Evolutionary conservation across 257 asterid species (phyloP), one percentile per base, ranked within the genome.

Genomic region (Solanum virginianum): DNA sequence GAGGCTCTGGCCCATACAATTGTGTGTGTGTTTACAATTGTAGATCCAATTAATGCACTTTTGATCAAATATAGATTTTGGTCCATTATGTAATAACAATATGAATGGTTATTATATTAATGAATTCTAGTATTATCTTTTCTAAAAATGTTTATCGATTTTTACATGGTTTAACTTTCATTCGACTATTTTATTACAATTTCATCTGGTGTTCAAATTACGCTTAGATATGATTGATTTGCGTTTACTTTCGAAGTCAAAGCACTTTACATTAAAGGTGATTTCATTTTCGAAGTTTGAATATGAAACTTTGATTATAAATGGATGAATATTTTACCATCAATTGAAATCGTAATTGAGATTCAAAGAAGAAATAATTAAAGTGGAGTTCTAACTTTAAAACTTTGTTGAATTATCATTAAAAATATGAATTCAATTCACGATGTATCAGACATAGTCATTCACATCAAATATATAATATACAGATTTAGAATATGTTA

Each of bases 11-110:
- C 54, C 16, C 80, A 43, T 87, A 5, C 7, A 45, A 55, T 57
- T 87, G 89, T 51, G 83, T 85, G 3, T 88, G 90, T 20, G 29
- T 88, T 70, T 84, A 72, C 55, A 84, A 88, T 84, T 88, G 90
- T 84, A 43, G 39, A 45, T 79, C 59, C 49, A 36, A 55, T 11
- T 71, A 22, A 22, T 74, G 60, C 47, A 7, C 59, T 20, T 74
- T 74, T 47, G 2, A 13, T 74, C 3, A 47, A 47, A 22, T 59
- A 22, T 22, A 47, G 2, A 47, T 22, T 14, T 3, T 71, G 54
- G 56, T 71, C 32, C 18, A 39, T 41, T 20, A 20, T 57, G 65
- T 18, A 57, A 57, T 20, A 57, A 57, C 20, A 57, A 57, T 57
- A 57, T 8, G 6, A 57, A 20, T 57, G 65, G 65, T 9, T 20